Base-by-base conservation (phyloP, 2,329 filamentous ascomycete species). In the Camptophora hylomeconis region DNA sequence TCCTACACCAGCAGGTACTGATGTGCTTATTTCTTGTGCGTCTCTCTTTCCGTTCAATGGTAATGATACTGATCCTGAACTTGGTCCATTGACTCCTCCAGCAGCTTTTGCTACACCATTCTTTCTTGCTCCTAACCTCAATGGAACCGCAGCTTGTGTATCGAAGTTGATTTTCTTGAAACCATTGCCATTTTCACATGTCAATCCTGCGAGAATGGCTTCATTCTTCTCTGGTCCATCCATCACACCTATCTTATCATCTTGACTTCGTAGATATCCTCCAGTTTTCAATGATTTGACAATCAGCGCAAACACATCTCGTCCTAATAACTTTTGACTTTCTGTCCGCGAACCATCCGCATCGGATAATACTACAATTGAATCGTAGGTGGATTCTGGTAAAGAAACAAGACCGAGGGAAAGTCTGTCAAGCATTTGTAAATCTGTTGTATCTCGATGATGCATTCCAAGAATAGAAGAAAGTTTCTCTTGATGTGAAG, bases 381-480 rank as follows among this genome's bases (percentile, higher is more conserved):
- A 58, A 52, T 92, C 81, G 62, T 98, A 98, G 31, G 80, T 80
- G 26, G 71, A 61, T 30, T 69, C 45, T 1, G 86, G 79, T 0
- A 98, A 73, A 5, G 74, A 63, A 33, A 89, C 81, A 20, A 93
- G 65, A 37, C 83, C 83, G 19, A 80, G 71, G 2, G 80, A 74
- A 21, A 98, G 70, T 28, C 89, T 82, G 60, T 98, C 89, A 37
- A 98, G 79, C 89, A 98, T 98, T 56, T 95, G 89, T 30, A 98
- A 67, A 51, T 98, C 89, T 38, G 84, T 87, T 24, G 69, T 63
- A 39, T 67, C 61, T 49, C 83, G 77, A 53, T 89, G 75, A 60
- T 82, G 75, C 33, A 72, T 63, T 35, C 73, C 65, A 47, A 92
- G 71, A 38, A 89, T 65, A 42, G 63, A 61, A 40, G 73, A 69